Evolutionary conservation across 768 basidiomycete species (phyloP).

Genomic region (Lactarius hengduanensis): DNA sequence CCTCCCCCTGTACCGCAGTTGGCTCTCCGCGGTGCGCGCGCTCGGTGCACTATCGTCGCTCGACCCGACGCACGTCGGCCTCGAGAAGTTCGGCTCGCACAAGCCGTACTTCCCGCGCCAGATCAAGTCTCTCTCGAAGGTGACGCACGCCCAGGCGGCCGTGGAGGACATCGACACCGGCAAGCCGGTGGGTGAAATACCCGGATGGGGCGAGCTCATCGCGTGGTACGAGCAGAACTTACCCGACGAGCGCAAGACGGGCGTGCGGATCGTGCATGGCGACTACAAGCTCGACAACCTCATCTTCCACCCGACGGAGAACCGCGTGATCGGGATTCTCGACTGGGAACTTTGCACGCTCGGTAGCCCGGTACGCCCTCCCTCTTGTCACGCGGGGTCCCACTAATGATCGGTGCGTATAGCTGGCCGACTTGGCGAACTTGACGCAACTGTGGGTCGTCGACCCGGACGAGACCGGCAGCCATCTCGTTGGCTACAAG

Average conservation of each 20-base stretch:
- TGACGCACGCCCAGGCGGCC: constrained; percentile 76
- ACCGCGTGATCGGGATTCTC: constrained; percentile 88
- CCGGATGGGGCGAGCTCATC: constrained; percentile 67
- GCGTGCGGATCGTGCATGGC: constrained; percentile 89
- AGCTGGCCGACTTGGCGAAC: constrained; percentile 90
- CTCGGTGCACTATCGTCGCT: constrained; percentile 69
- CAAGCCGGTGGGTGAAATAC: constrained; percentile 65
- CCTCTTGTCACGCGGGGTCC: background rate
- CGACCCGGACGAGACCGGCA: constrained; percentile 43
- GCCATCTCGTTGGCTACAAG: constrained; percentile 48
- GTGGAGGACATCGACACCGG: constrained; percentile 64
- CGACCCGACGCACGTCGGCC: constrained; percentile 61
- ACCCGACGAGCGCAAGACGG: constrained; percentile 74
- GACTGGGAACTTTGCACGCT: constrained; percentile 99
- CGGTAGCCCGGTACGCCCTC: constrained; percentile 71
- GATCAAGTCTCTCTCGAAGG: constrained; percentile 80
- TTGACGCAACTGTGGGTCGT: constrained; percentile 82
- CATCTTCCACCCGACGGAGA: constrained; percentile 90
- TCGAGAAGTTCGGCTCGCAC: constrained; percentile 67
- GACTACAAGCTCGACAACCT: constrained; percentile 99
- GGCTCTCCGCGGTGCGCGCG: constrained; percentile 71
- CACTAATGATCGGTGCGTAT: constrained; percentile 6
- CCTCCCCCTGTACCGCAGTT: too few species aligned
- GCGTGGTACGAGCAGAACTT: constrained; percentile 73
- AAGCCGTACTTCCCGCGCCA: constrained; percentile 91